Base-by-base conservation (phyloP, 345 rosid species). In the Mangifera indica region DNA sequence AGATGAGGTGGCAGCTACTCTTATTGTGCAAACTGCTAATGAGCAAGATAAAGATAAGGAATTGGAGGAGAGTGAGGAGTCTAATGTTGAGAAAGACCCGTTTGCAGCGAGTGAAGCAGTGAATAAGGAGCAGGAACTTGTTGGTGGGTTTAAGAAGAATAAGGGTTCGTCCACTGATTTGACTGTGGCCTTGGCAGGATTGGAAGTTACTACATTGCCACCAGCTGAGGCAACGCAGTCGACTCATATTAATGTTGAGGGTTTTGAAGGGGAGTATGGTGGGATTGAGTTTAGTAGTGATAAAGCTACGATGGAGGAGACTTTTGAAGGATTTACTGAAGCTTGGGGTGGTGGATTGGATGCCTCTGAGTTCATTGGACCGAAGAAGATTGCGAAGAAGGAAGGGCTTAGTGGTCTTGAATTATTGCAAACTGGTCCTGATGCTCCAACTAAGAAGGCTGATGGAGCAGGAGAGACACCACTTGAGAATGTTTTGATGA, bases 311-410 rank as follows among this genome's bases (percentile, higher is more conserved):
- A 75, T 95, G 72, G 97, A 91, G 45, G 99, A 95, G 65, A 90
- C 98, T 49, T 95, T 95, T 75, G 98, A 92, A 77, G 84, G 91
- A 58, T 89, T 95, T 74, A 76, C 84, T 72, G 96, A 92, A 65
- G 99, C 99, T 24, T 92, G 96, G 94, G 99, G 99, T 73, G 99
- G 98, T 53, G 99, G 97, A 48, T 83, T 95, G 84, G 99, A 95
- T 83, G 91, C 97, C 1, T 95, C 99, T 0, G 98, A 92, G 83
- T 95, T 89, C 53, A 85, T 95, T 21, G 98, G 97, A 61, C 79
- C 90, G 2, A 84, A 88, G 83, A 88, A 95, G 76, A 83, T 87
- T 58, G 78, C 74, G 7, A 95, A 89, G 76, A 82, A 88, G 73
- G 88, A 95, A 74, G 98, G 98, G 45, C 98, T 95, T 10, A 91